phyloP scores from a whole-genome alignment of 257 asterid genomes.

The Buddleja alternifolia region DNA sequence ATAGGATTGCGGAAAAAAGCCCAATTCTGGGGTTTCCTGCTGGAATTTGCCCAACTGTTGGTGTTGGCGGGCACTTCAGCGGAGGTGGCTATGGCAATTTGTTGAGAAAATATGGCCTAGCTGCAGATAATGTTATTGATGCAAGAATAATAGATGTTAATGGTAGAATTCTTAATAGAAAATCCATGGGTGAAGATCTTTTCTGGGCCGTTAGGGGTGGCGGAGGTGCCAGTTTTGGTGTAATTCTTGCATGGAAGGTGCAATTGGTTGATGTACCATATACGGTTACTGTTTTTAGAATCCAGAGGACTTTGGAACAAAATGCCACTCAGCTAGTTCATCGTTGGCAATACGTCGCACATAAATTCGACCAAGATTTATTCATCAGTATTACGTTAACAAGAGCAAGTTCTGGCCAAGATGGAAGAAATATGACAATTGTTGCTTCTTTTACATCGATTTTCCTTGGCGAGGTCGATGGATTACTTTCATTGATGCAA shows the following conservation, averaged over 20 bases:
- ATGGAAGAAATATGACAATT: conserved; percentile 21
- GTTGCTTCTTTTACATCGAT: conserved; percentile 25
- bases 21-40: conserved; percentile 38
- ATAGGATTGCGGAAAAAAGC: conserved; percentile 39
- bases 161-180: conserved; percentile 37
- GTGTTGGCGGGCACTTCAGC: conserved; percentile 44
- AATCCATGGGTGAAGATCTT: conserved; percentile 44
- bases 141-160: conserved; percentile 38
- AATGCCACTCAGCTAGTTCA: conserved; percentile 29
- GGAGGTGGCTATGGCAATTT: conserved; percentile 49
- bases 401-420: conserved; percentile 20
- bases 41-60: conserved; percentile 43
- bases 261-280: conserved; percentile 43
- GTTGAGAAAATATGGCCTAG: conserved; percentile 42
- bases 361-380: conserved; percentile 27
- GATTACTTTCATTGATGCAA: conserved; percentile 23
- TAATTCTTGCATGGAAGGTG: conserved; percentile 39
- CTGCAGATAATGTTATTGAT: conserved; percentile 41
- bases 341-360: conserved; percentile 37
- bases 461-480: conserved; percentile 39
- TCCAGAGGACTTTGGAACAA: conserved; percentile 25
- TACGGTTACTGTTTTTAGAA: conserved; percentile 39
- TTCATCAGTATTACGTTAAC: conserved; percentile 13
- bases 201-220: conserved; percentile 47
- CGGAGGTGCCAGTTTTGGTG: conserved; percentile 47